A percentile compares a stretch with the other conserved stretches of the same genome.
These are phyloP conservation scores for Xylaria telfairii DNA, from an alignment of 495 filamentous ascomycete genomes.

Conservation along the genomic window DNA sequence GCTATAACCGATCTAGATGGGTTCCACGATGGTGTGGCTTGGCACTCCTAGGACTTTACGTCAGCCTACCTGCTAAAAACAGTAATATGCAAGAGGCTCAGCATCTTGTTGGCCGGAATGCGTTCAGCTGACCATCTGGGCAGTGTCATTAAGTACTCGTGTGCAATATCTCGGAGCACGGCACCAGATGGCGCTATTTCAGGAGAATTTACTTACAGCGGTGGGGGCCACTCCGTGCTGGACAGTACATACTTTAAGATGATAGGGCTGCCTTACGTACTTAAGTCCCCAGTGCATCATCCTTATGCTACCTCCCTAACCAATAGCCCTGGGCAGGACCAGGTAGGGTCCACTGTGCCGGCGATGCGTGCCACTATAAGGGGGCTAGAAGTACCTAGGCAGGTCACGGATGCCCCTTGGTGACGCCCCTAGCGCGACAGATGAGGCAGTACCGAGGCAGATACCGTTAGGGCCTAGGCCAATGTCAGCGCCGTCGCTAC, in stretches of 20 bases:
- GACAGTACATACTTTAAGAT: too few relatives aligned
- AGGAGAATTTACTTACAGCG: too few relatives aligned
- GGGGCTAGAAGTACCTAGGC: too few relatives aligned
- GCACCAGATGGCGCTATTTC: background rate
- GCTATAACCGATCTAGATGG: background rate
- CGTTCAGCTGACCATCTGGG: conserved; percentile 20
- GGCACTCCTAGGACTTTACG: background rate
- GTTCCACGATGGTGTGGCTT: background rate
- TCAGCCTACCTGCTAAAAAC: conserved; percentile 9
- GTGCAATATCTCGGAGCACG: background rate
- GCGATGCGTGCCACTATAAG: too few relatives aligned
- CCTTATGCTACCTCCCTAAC: too few relatives aligned
- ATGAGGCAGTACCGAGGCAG: background rate
- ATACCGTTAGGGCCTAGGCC: background rate
- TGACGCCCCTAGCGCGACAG: background rate
- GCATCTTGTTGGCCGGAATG: conserved; percentile 3
- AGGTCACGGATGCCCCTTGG: too few relatives aligned
- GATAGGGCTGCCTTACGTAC: background rate
- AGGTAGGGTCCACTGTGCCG: too few relatives aligned
- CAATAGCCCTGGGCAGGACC: too few relatives aligned
- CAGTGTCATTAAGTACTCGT: background rate
- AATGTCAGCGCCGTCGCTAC: too few relatives aligned
- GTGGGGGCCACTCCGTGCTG: too few relatives aligned
- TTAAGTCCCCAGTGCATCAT: too few relatives aligned
- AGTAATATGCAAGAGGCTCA: background rate